Conservation (phyloP, 768 basidiomycete species). For the Tephrocybe sp. region DNA sequence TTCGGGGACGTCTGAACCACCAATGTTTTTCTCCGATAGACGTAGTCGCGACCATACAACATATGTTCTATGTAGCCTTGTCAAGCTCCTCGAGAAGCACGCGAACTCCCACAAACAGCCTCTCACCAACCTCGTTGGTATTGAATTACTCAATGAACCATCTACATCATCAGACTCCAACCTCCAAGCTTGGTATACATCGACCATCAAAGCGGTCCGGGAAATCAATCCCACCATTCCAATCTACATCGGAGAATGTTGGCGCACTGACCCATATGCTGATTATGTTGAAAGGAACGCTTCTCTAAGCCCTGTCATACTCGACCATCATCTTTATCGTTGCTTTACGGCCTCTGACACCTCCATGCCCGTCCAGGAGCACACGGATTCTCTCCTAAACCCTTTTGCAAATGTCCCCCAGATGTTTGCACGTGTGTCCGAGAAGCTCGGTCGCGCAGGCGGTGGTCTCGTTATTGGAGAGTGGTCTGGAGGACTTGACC, state of each 20-base stretch:
- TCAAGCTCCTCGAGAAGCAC: constrained; percentile 24
- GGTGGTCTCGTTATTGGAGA: constrained; percentile 66
- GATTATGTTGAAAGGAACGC: constrained; percentile 40
- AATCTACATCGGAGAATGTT: constrained; percentile 73
- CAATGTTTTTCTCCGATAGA: constrained; percentile 46
- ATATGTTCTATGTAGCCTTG: constrained; percentile 44
- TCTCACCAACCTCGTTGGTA: constrained; percentile 52
- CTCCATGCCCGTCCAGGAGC: constrained; percentile 48
- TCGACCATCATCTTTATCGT: constrained; percentile 84
- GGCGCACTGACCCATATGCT: constrained; percentile 66
- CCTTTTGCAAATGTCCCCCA: constrained; percentile 34
- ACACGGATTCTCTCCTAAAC: constrained; percentile 46
- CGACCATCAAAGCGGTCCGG: constrained; percentile 52
- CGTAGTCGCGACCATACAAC: constrained; percentile 46
- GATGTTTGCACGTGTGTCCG: constrained; percentile 32
- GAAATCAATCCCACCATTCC: constrained; percentile 54
- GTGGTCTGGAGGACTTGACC: constrained; percentile 76
- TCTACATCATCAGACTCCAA: constrained; percentile 44
- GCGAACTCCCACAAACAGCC: constrained; percentile 29
- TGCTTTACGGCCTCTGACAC: constrained; percentile 69
- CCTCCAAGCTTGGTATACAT: constrained; percentile 62
- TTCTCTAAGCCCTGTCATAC: constrained; percentile 40
- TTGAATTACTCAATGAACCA: constrained; percentile 62
- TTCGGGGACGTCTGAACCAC: constrained; percentile 53
- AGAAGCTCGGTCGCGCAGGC: constrained; percentile 30